Conservation (phyloP, 2,329 filamentous ascomycete genomes). For the Beauveria scarabaeidicola region DNA sequence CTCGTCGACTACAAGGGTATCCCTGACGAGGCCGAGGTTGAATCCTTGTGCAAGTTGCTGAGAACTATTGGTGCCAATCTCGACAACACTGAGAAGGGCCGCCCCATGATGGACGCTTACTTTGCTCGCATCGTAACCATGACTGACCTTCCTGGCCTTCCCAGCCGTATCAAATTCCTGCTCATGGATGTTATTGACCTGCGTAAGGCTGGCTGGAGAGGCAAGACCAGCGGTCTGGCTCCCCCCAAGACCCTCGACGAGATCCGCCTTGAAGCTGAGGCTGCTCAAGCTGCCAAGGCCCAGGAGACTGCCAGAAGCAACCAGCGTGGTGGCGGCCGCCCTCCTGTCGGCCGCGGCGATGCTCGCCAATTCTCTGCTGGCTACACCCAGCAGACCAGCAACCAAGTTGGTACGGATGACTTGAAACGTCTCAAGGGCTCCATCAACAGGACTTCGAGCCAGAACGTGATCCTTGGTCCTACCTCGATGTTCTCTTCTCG, state of each 20-base stretch:
- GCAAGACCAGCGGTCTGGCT: constrained; percentile 76
- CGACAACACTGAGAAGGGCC: constrained; percentile 74
- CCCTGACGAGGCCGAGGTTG: constrained; percentile 92
- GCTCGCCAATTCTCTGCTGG: constrained; percentile 71
- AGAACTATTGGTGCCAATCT: constrained; percentile 86
- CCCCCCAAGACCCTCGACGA: constrained; percentile 95
- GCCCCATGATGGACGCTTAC: constrained; percentile 84
- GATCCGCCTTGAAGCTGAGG: constrained; percentile 75
- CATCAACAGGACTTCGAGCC: constrained; percentile 50
- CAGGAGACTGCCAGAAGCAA: constrained; percentile 57
- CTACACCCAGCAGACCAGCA: constrained; percentile 66
- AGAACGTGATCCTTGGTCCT: constrained; percentile 65
- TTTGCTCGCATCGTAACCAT: constrained; percentile 81
- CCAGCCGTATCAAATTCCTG: constrained; percentile 92
- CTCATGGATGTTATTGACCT: constrained; percentile 89
- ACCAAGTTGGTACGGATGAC: constrained; percentile 86
- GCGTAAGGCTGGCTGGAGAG: constrained; percentile 66
- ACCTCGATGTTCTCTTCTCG: constrained; percentile 82
- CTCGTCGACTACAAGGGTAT: constrained; percentile 89
- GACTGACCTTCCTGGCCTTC: constrained; percentile 69
- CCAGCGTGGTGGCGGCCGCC: constrained; percentile 60
- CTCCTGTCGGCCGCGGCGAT: constrained; percentile 74
- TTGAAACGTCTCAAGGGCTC: constrained; percentile 70
- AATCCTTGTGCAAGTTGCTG: constrained; percentile 88
- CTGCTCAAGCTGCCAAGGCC: constrained; percentile 70